Conservation (phyloP, 2,329 filamentous ascomycete species). For the Annulohypoxylon truncatum region DNA sequence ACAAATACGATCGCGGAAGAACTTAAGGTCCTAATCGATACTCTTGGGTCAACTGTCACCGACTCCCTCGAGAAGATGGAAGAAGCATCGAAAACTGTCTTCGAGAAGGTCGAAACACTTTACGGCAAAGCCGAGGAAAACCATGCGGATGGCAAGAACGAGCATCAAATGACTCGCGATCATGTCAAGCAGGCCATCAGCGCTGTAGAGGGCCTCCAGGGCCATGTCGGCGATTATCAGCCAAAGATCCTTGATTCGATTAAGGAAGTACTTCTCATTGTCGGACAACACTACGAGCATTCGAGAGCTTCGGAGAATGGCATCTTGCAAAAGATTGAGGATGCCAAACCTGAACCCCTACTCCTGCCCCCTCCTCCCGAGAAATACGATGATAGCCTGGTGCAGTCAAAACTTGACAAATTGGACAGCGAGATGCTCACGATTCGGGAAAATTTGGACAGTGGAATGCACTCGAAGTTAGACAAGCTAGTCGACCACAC, state of each 20-base stretch:
- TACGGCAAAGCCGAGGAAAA: constrained; percentile 80
- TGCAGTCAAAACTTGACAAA: constrained; percentile 41
- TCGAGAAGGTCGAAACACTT: constrained; percentile 83
- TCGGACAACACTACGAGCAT: constrained; percentile 89
- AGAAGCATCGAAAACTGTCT: constrained; percentile 87
- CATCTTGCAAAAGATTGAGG: constrained; percentile 69
- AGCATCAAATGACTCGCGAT: constrained; percentile 85
- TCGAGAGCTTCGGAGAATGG: constrained; percentile 73
- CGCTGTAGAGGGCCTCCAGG: constrained; percentile 80
- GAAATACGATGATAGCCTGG: constrained; percentile 61
- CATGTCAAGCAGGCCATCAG: constrained; percentile 80
- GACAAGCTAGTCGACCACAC: constrained; percentile 71
- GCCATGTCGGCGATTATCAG: constrained; percentile 82
- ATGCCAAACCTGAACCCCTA: constrained; percentile 67
- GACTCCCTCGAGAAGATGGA: constrained; percentile 89
- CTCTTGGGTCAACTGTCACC: constrained; percentile 81
- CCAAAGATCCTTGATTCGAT: constrained; percentile 89
- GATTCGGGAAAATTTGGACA: constrained; percentile 47
- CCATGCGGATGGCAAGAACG: constrained; percentile 77
- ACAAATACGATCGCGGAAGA: constrained; percentile 89
- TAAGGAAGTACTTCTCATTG: constrained; percentile 84
- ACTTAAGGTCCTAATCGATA: constrained; percentile 85
- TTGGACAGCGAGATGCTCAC: constrained; percentile 44
- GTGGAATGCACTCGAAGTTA: constrained; percentile 51
- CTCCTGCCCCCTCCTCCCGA: constrained; percentile 67